Conservation (phyloP, 2,329 filamentous ascomycete species). For the Allantophomopsis lycopodina region DNA sequence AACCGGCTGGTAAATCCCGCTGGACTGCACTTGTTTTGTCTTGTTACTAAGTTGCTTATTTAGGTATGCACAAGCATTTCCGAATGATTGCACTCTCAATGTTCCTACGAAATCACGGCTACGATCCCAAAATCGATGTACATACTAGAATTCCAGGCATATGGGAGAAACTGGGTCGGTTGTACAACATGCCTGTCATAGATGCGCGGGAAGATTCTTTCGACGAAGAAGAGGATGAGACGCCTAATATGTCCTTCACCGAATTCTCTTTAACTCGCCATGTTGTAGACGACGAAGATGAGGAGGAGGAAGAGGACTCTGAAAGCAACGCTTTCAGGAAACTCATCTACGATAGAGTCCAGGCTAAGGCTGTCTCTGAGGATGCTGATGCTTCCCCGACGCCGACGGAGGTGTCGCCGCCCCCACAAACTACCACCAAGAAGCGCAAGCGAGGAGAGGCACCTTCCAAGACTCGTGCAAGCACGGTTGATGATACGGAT, state of each 20-base stretch:
- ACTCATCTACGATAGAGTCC: slow-evolving; percentile 4
- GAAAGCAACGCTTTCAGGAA: too few species aligned
- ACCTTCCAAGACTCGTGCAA: slow-evolving; percentile 22
- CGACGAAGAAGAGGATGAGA: slow-evolving; percentile 32
- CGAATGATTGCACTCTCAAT: slow-evolving; percentile 79
- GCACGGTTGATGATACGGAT: slow-evolving; percentile 39
- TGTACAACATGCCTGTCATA: slow-evolving; percentile 77
- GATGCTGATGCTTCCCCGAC: slow-evolving; percentile 21
- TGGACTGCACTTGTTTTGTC: slow-evolving; percentile 1
- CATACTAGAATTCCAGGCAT: slow-evolving; percentile 87
- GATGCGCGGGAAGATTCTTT: slow-evolving; percentile 64
- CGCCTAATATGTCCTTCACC: slow-evolving; percentile 44
- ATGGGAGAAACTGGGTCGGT: slow-evolving; percentile 71
- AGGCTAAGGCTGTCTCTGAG: slow-evolving; percentile 12
- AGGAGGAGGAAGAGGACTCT: slow-evolving; percentile 19
- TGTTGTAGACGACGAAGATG: slow-evolving; percentile 1
- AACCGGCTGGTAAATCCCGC: slow-evolving; percentile 65
- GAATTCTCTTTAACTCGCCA: slow-evolving; percentile 46
- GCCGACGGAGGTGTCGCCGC: slow-evolving; percentile 10
- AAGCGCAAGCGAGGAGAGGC: slow-evolving; percentile 21
- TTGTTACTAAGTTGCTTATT: slow-evolving; percentile 4
- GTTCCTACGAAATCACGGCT: slow-evolving; percentile 67
- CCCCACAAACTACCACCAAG: slow-evolving; percentile 7
- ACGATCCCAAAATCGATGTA: slow-evolving; percentile 51
- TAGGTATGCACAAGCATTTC: slow-evolving; percentile 88